phyloP scores from a whole-genome alignment of 768 basidiomycete species.

The Chalciporus sphaerocephalus region DNA sequence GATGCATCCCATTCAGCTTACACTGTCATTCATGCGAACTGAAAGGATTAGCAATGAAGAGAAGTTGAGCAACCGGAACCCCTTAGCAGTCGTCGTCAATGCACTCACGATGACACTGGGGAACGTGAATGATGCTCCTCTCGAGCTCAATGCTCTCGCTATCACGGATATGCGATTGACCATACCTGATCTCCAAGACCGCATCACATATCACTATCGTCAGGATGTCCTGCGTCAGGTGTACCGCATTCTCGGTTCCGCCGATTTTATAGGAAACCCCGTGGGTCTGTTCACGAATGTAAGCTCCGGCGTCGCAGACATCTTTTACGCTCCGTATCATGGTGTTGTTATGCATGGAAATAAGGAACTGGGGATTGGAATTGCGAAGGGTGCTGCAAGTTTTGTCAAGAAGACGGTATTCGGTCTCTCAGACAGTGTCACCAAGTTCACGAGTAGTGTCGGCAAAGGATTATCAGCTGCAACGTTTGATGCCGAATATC shows the following conservation, averaged over 20 bases:
- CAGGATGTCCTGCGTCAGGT: slow-evolving; percentile 92
- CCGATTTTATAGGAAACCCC: slow-evolving; percentile 94
- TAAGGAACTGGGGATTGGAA: slow-evolving; percentile 87
- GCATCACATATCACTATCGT: slow-evolving; percentile 88
- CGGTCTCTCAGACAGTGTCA: slow-evolving; percentile 90
- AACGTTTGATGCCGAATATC: slow-evolving; percentile 95
- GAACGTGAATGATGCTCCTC: slow-evolving; percentile 92
- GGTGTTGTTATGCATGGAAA: slow-evolving; percentile 96
- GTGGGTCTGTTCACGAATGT: slow-evolving; percentile 98
- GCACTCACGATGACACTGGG: slow-evolving; percentile 96
- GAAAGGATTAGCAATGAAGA: slow-evolving; percentile 90
- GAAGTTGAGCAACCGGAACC: slow-evolving; percentile 86
- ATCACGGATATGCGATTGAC: slow-evolving; percentile 93
- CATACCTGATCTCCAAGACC: slow-evolving; percentile 74
- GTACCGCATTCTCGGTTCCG: slow-evolving; percentile 96
- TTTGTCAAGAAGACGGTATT: slow-evolving; percentile 99
- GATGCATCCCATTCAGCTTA: slow-evolving; percentile 88
- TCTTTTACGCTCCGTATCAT: slow-evolving; percentile 98
- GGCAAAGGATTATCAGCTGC: slow-evolving; percentile 97
- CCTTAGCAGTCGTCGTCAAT: slow-evolving; percentile 88
- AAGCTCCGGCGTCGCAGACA: slow-evolving; percentile 94
- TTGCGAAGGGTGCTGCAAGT: slow-evolving; percentile 96
- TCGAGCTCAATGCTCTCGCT: slow-evolving; percentile 89
- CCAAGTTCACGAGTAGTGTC: slow-evolving; percentile 97
- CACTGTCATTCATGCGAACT: slow-evolving; percentile 95